Base-by-base conservation (phyloP, 352 stramenopile genomes). In the Globisporangium parvum region DNA sequence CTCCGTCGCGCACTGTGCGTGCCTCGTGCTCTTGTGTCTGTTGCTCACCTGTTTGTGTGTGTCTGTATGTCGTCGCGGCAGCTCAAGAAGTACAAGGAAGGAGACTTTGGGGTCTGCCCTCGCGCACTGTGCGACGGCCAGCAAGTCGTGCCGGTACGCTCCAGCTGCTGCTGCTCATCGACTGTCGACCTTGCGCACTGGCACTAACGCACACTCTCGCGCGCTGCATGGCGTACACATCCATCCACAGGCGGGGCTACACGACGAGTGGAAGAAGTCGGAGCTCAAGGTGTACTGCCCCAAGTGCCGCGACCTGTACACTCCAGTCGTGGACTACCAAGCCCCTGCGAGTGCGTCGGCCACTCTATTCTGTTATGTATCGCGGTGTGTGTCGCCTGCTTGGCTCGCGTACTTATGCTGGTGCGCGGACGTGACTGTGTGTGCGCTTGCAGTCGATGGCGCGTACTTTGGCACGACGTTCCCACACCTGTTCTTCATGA, bases 381-480 rank as follows among this genome's bases (percentile, higher is more conserved):
- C 56, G 15, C 3, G 50, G 51, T 54, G 6, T 40, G 10, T 60
- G 11, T 59, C 3, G 2, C 69, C 4, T 62, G 35, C 10, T 2
- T 45, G 46, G 18, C 54, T 21, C 44, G 18, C 39, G 39, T 1
- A 37, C 31, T 37, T 37, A 37, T 37, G 31, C 31, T 37, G 2
- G 20, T 18, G 14, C 21, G 39, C 39, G 14, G 39, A 45, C 18
- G 20, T 20, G 39, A 20, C 21, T 6, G 15, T 20, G 11, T 12
- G 10, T 28, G n/a, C n/a, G n/a, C n/a, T 18, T 61, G 20, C 50
- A 95, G 83, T 95, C 70, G 96, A 99, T 66, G 96, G 96, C 55
- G 93, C 96, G 14, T 98, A 98, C 81, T 99, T 99, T 80, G 96
- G 96, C 39, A 98, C 96, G 44, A 99, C 96, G 21, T 99, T 99